Base-by-base conservation (phyloP, 495 filamentous ascomycete species). In the Talaromyces proteolyticus region DNA sequence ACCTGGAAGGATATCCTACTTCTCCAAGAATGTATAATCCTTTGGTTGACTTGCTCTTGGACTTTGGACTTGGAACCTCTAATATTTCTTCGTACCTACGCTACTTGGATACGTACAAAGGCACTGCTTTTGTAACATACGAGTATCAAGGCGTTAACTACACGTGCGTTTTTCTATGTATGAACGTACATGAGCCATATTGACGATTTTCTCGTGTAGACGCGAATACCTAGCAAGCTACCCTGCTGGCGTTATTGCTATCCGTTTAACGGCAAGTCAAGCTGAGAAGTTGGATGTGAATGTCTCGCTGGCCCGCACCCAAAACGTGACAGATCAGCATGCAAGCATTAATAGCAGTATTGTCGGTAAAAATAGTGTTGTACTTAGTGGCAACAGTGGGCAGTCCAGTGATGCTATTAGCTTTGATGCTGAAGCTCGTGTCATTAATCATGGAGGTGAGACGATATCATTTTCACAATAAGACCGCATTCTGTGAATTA, bases 161-260 rank as follows among this genome's bases (percentile, higher is more conserved):
- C 53, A 62, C 44, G 63, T 62, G 51, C 52, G 56, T 60, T 20
- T 44, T 44, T 58, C 12, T 14, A 0, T 19, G 14, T 5, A 44
- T 44, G 20, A 14, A 44, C 22, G 20, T 8, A 41, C n/a, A 41
- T 10, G n/a, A n/a, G n/a, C n/a, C 21, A 41, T 14, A 41, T 19
- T 41, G 17, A 41, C 38, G 2, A 41, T 19, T 44, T 22, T 16
- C 14, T n/a, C n/a, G n/a, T n/a, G 4, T 29, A 59, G 52, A 7
- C 51, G 57, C 0, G 54, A 56, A 25, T 53, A 51, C 47, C 38
- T 59, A 3, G 54, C 48, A 0, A 73, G 68, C 41, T 51, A 65
- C 42, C 70, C 67, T 1, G 60, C 56, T n/a, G 59, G 58, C 10
- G 65, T 73, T 2, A 29, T 74, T 14, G 68, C 63, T 7, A 55